Base-by-base conservation (phyloP, 192 early-diverging fungal species). In the Coemansia sp. region DNA sequence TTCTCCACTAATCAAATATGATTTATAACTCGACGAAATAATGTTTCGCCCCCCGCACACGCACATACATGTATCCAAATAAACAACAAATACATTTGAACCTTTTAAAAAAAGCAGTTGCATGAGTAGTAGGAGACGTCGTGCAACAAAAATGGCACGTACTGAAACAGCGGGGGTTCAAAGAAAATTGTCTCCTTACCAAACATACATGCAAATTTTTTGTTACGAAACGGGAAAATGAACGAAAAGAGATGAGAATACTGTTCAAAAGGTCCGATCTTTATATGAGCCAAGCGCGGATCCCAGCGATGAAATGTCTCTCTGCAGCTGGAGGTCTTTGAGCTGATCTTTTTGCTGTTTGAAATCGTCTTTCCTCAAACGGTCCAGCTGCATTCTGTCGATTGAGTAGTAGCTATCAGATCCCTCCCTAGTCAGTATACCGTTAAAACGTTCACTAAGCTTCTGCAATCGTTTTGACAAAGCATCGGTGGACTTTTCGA, bases 311-410 rank as follows among this genome's bases (percentile, higher is more conserved):
- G 75, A 63, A 44, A 79, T 59, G 55, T 72, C 59, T 27, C 62
- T 61, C 59, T 79, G 66, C 58, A 71, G 23, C 48, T 58, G 61
- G 1, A 50, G 42, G 13, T 72, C 70, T 24, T 53, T 53, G 9
- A 79, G 54, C 19, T 38, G 59, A 40, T 55, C 52, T 23, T 62
- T 53, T 55, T 72, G 55, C 13, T 40, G 41, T 15, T 23, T 50
- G 10, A 66, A 42, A 38, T 45, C 59, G 3, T 49, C 37, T 6
- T 61, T 43, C 18, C 49, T 62, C 46, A 30, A 44, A 4, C 34
- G 42, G 14, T 79, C 76, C 40, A 79, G 23, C 62, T 69, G 59
- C 11, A 69, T 60, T 34, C 60, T 22, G 41, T 71, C 53, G 14
- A 62, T 42, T 9, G 45, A 30, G 57, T 71, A 68, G 50, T 38